Base-by-base conservation (phyloP, 345 rosid genomes). In the Rubroshorea leprosula region DNA sequence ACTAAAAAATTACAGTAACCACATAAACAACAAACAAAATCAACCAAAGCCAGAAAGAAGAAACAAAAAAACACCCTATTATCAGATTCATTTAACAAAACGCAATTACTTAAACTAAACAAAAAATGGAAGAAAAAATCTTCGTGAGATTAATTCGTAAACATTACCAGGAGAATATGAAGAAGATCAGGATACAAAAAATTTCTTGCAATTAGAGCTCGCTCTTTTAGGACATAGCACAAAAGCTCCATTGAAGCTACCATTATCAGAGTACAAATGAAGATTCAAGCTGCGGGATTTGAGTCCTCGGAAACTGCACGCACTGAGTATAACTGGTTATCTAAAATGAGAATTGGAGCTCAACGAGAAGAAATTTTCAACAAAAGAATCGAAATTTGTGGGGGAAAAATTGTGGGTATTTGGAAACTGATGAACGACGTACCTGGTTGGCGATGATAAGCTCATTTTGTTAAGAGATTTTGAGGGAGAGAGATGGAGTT, bases 131-230 rank as follows among this genome's bases (percentile, higher is more conserved):
- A 24, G 3, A 35, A 5, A 0, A 18, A 45, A 24, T 17, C 14
- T 10, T 44, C 67, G 62, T n/a, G n/a, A n/a, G 59, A 46, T 26
- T 27, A 16, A 35, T 15, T 23, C 17, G 17, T 7, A 44, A 47
- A 35, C 20, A 17, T 20, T 11, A 43, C 35, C 66, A 68, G 79
- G 46, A 21, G 76, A 62, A 48, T n/a, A 83, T 65, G n/a, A n/a
- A 48, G 86, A 74, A 56, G 87, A 82, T 72, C 81, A 80, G 51
- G 82, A 60, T 0, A 78, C 56, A 14, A 53, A 21, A 53, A 80
- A 55, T 61, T 57, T 75, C 31, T 50, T 64, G 47, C 46, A 49
- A 66, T 71, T 46, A 53, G 18, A 14, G 50, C 43, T 59, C 15
- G 64, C 62, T 48, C 61, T 60, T 51, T n/a, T 66, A 11, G 65